These are phyloP conservation scores for Hypoxylon rickii DNA, from an alignment of 495 filamentous ascomycete genomes.

Conservation along the genomic window DNA sequence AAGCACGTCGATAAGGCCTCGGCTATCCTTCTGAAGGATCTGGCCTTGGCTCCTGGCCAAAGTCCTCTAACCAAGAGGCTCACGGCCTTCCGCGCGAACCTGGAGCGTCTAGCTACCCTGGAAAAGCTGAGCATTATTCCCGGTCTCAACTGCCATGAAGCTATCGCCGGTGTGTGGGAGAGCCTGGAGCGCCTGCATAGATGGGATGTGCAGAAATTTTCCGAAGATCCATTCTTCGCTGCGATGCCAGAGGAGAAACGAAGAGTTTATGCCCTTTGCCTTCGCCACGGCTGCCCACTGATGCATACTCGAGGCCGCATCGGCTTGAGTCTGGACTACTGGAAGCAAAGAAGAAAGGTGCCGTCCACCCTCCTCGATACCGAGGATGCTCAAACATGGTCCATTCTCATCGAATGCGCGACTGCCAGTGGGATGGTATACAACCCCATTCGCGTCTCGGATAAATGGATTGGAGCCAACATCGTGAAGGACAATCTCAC, in stretches of 20 bases:
- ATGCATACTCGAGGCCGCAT: constrained; percentile 75
- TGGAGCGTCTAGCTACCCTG: constrained; percentile 75
- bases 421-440: constrained; percentile 55
- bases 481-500: constrained; percentile 56
- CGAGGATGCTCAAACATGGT: constrained; percentile 55
- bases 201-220: constrained; percentile 67
- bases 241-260: constrained; percentile 56
- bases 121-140: constrained; percentile 77
- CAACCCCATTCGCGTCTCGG: constrained; percentile 63
- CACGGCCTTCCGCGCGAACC: constrained; percentile 74
- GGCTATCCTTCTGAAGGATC: constrained; percentile 59
- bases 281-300: constrained; percentile 72
- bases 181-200: constrained; percentile 67
- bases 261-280: constrained; percentile 61
- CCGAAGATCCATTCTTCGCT: constrained; percentile 52
- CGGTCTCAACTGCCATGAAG: constrained; percentile 85
- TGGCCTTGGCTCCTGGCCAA: constrained; percentile 50
- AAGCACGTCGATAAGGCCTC: constrained; percentile 55
- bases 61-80: constrained; percentile 64
- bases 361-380: constrained; percentile 38
- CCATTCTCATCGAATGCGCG: constrained; percentile 66
- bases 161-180: constrained; percentile 76
- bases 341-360: constrained; percentile 67
- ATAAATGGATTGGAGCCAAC: constrained; percentile 66
- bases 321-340: constrained; percentile 84